These are phyloP conservation scores for Volvox carteri DNA, from an alignment of 163 green algal genomes.

Conservation along the genomic window DNA sequence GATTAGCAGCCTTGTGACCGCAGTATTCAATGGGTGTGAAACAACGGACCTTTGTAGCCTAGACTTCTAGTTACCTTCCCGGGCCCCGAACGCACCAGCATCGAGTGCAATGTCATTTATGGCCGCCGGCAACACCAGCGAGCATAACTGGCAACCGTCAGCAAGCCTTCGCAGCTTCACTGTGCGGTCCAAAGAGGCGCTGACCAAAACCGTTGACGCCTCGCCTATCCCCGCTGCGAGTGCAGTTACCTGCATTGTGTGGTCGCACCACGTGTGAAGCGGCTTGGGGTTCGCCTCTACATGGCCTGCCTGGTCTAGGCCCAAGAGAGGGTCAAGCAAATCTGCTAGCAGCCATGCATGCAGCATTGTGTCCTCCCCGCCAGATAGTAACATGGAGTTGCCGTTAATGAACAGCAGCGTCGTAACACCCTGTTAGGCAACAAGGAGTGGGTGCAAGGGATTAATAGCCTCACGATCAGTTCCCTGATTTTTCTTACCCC, in stretches of 20 bases:
- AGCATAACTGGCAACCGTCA: constrained; percentile 75
- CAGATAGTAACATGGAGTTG: constrained; percentile 78
- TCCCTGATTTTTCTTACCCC: too few relatives aligned
- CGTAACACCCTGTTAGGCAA: constrained; percentile 78
- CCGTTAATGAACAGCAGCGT: constrained; percentile 74
- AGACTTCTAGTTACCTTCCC: background rate
- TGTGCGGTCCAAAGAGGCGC: constrained; percentile 80
- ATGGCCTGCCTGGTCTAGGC: constrained; percentile 16
- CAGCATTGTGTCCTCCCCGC: constrained; percentile 83
- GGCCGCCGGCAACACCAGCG: constrained; percentile 73
- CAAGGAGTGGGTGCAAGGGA: background rate
- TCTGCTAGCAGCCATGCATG: constrained; percentile 81
- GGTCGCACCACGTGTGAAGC: constrained; percentile 84
- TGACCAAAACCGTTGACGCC: constrained; percentile 71
- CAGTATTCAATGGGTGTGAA: background rate
- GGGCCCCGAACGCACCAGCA: constrained; percentile 8
- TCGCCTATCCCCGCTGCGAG: constrained; percentile 72
- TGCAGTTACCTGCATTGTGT: constrained; percentile 88
- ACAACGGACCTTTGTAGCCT: background rate
- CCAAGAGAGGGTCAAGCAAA: constrained; percentile 69
- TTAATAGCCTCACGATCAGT: too few relatives aligned
- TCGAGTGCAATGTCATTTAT: constrained; percentile 78
- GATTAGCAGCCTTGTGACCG: background rate
- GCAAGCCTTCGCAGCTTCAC: constrained; percentile 82
- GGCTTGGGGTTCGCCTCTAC: constrained; percentile 55